These are phyloP conservation scores for Sapria himalayana DNA, from an alignment of 345 rosid genomes.

Conservation along the genomic window DNA sequence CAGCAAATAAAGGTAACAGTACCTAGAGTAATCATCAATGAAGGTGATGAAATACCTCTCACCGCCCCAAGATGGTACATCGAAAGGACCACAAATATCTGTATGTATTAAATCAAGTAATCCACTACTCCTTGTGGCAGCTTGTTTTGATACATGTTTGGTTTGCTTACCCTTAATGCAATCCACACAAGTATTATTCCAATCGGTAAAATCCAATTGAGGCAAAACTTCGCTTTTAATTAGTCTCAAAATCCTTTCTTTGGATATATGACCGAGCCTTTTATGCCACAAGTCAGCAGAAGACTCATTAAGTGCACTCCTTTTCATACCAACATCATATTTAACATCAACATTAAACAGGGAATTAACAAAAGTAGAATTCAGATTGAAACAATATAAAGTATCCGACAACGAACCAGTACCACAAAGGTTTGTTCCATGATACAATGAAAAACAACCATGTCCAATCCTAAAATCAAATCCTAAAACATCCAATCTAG, in stretches of 20 bases:
- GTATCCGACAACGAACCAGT: not conserved
- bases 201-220: too few species aligned
- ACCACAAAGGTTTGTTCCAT: not conserved
- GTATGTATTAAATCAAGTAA: too few species aligned
- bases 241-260: too few species aligned
- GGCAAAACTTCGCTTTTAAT: too few species aligned
- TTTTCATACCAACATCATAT: not conserved
- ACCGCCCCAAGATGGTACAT: too few species aligned
- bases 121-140: not conserved
- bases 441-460: not conserved
- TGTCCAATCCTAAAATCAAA: not conserved
- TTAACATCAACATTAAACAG: not conserved
- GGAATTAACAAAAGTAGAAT: not conserved
- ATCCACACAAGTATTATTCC: too few species aligned
- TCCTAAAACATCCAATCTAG: not conserved
- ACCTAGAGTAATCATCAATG: not conserved
- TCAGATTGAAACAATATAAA: not conserved
- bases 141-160: not conserved
- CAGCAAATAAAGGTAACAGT: not conserved
- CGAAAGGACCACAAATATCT: too few species aligned
- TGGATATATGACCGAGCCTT: not conserved
- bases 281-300: not conserved
- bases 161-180: not conserved
- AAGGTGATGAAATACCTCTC: not conserved
- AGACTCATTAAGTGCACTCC: not conserved